Conservation (phyloP, 202 grass and related monocot genomes). For the Dendrocalamus latiflorus region DNA sequence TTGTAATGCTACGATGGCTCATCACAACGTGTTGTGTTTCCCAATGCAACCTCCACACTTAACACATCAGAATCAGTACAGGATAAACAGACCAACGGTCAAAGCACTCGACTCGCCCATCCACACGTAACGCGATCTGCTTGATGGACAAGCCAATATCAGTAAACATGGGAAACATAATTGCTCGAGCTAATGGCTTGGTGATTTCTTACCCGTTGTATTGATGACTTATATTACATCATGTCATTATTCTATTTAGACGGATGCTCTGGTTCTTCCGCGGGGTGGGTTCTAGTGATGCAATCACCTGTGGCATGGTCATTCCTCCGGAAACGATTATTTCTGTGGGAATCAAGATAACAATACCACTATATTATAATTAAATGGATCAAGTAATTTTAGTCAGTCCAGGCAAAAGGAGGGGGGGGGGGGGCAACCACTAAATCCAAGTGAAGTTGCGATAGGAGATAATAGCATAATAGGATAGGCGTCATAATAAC, state of each 20-base stretch:
- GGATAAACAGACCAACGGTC: slow-evolving; percentile 8
- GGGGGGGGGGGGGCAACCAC: neutral
- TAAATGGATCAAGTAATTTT: neutral
- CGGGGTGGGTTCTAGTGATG: slow-evolving; percentile 61
- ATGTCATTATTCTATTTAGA: slow-evolving; percentile 68
- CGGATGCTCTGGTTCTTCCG: slow-evolving; percentile 67
- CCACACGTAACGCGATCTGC: neutral
- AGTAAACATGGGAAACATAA: neutral
- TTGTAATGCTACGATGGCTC: neutral
- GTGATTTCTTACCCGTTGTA: neutral
- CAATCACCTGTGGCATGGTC: slow-evolving; percentile 90
- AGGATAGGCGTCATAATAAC: neutral
- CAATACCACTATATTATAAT: neutral
- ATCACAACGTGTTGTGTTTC: neutral
- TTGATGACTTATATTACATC: neutral
- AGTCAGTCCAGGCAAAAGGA: no score
- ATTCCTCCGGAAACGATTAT: slow-evolving; percentile 96
- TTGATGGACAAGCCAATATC: neutral
- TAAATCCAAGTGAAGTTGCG: slow-evolving; percentile 1
- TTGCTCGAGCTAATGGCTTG: neutral
- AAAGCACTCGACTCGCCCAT: neutral
- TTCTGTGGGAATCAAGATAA: slow-evolving; percentile 45
- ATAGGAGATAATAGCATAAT: neutral
- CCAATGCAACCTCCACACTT: neutral
- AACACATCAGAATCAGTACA: neutral